These are phyloP conservation scores for Trametes villosa DNA, from an alignment of 768 basidiomycete genomes.

Conservation along the genomic window DNA sequence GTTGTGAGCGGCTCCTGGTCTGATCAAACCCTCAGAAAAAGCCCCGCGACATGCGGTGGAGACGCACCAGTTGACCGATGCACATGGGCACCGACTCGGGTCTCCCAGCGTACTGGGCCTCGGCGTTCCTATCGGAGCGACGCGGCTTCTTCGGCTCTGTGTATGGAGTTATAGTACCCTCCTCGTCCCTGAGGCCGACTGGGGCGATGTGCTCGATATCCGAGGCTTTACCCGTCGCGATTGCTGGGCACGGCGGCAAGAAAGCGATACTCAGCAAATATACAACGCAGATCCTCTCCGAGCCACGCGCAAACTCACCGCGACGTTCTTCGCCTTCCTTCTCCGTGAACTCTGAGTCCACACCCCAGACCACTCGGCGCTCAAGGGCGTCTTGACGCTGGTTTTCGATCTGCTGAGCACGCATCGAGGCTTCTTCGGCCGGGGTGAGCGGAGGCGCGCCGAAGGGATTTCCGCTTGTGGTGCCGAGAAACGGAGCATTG, in stretches of 20 bases:
- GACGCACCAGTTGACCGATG: constrained; percentile 59
- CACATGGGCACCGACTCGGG: constrained; percentile 55
- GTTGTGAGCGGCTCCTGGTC: background rate
- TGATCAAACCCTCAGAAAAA: background rate
- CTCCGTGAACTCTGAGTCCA: constrained; percentile 49
- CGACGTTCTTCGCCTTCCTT: constrained; percentile 46
- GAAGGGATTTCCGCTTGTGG: constrained; percentile 29
- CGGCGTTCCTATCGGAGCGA: constrained; percentile 26
- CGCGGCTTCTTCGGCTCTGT: constrained; percentile 39
- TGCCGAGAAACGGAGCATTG: constrained; percentile 58
- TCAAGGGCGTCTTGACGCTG: constrained; percentile 65
- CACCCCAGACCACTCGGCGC: constrained; percentile 71
- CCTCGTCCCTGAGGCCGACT: constrained; percentile 60
- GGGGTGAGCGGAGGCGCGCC: constrained; percentile 53
- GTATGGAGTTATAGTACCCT: constrained; percentile 55
- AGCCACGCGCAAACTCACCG: background rate
- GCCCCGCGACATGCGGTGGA: background rate
- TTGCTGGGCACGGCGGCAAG: background rate
- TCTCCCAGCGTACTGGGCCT: constrained; percentile 55
- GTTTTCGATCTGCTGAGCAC: constrained; percentile 57
- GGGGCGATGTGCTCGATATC: constrained; percentile 40
- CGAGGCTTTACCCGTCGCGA: background rate
- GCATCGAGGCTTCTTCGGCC: constrained; percentile 56
- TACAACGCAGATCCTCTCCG: no score
- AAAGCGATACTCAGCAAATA: background rate